Percentiles rank a stretch among this genome's conserved stretches.
These are phyloP conservation scores for Canavalia gladiata DNA, from an alignment of 306 rosid genomes.

Conservation along the genomic window DNA sequence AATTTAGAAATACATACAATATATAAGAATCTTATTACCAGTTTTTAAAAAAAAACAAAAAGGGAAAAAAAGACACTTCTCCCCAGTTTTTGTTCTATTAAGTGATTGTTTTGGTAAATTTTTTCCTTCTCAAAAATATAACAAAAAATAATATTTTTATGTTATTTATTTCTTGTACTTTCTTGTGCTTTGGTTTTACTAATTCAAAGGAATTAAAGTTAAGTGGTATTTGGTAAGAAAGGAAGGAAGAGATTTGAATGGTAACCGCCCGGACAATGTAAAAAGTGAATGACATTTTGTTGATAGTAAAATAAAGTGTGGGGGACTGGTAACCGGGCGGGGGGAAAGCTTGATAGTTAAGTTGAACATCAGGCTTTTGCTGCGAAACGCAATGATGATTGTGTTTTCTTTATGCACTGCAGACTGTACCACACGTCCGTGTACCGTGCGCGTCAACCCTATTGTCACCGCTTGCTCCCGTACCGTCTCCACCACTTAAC, in stretches of 20 bases:
- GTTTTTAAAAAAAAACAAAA: too few relatives aligned
- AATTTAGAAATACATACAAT: too few relatives aligned
- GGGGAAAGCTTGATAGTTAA: slow-evolving; percentile 42
- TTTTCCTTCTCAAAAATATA: too few relatives aligned
- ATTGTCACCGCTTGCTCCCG: slow-evolving; percentile 47
- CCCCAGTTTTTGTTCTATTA: too few relatives aligned
- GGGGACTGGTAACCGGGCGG: neutral
- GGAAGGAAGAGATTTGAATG: neutral
- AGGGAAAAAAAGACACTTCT: too few relatives aligned
- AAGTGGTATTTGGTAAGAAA: neutral
- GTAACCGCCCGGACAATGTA: neutral
- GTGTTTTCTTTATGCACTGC: slow-evolving; percentile 53
- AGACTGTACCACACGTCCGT: slow-evolving; percentile 61
- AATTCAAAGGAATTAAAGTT: too few relatives aligned
- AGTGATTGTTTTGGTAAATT: too few relatives aligned
- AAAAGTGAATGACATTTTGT: slow-evolving; percentile 28
- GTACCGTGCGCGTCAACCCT: slow-evolving; percentile 71
- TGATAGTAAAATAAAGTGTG: neutral
- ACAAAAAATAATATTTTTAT: too few relatives aligned
- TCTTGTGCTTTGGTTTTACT: too few relatives aligned
- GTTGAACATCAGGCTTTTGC: slow-evolving; percentile 52
- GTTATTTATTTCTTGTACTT: too few relatives aligned
- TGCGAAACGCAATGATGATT: slow-evolving; percentile 57
- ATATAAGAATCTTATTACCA: too few relatives aligned
- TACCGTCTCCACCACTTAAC: slow-evolving; percentile 33